phyloP scores from a whole-genome alignment of 1,139 yeast genomes.

The Debaryomycetaceae sp. region DNA sequence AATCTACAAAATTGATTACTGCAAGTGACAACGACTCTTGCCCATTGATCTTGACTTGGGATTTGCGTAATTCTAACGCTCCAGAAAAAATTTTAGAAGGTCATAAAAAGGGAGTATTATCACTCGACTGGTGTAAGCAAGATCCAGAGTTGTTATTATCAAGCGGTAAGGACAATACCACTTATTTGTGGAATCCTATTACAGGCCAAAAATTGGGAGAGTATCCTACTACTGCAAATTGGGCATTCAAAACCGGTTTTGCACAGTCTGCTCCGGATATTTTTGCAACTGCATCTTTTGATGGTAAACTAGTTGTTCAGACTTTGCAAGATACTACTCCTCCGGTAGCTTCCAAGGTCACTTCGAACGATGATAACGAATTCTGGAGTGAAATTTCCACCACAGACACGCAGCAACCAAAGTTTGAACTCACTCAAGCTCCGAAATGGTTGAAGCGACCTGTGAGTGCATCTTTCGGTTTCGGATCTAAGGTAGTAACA shows the following conservation, averaged over 20 bases:
- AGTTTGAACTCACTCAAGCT: constrained; percentile 69
- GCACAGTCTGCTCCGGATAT: constrained; percentile 87
- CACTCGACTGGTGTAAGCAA: constrained; percentile 89
- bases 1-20: constrained; percentile 81
- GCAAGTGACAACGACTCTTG: constrained; percentile 80
- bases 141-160: constrained; percentile 79
- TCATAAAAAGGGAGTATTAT: constrained; percentile 83
- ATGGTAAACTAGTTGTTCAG: constrained; percentile 80
- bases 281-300: constrained; percentile 91
- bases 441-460: constrained; percentile 86
- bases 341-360: constrained; percentile 44
- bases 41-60: constrained; percentile 89
- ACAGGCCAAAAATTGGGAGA: constrained; percentile 71
- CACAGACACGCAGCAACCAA: constrained; percentile 71
- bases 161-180: constrained; percentile 88
- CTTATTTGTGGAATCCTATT: constrained; percentile 87
- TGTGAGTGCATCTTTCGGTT: constrained; percentile 80
- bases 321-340: constrained; percentile 81
- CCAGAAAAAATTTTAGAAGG: constrained; percentile 79
- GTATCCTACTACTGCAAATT: constrained; percentile 88
- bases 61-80: constrained; percentile 84
- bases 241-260: constrained; percentile 88
- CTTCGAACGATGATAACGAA: constrained; percentile 55
- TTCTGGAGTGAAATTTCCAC: constrained; percentile 83
- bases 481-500: constrained; percentile 83